These are phyloP conservation scores for Pyrenochaeta sp. DNA, from an alignment of 2,329 filamentous ascomycete species.

Conservation along the genomic window DNA sequence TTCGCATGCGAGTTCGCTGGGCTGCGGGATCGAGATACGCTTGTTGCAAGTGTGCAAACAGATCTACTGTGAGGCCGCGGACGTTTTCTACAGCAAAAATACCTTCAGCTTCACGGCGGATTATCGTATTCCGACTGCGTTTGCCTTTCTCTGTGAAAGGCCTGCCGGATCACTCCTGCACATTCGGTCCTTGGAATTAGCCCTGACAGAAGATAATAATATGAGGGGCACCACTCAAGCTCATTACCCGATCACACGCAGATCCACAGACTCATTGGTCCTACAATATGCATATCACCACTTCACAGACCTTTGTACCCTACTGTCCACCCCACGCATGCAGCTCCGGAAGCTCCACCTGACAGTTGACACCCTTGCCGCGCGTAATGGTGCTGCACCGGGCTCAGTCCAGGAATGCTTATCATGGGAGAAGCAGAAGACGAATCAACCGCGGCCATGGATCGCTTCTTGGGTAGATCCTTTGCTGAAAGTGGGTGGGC, in stretches of 20 bases:
- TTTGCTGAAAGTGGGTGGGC: constrained; percentile 19
- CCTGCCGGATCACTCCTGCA: constrained; percentile 18
- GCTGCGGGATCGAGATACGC: constrained; percentile 11
- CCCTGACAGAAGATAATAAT: constrained; percentile 28
- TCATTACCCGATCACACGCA: constrained; percentile 21
- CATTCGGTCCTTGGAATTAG: constrained; percentile 26
- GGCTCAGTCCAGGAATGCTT: constrained; percentile 17
- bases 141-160: constrained; percentile 33
- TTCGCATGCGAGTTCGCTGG: neutral
- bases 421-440: constrained; percentile 18
- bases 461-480: constrained; percentile 28
- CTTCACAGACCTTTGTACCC: constrained; percentile 30
- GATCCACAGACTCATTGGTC: constrained; percentile 25
- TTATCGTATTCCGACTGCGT: constrained; percentile 32
- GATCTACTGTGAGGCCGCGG: constrained; percentile 29
- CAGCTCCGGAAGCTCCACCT: constrained; percentile 24
- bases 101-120: constrained; percentile 30
- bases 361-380: constrained; percentile 21
- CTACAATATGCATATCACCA: constrained; percentile 31
- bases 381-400: constrained; percentile 11
- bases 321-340: constrained; percentile 28
- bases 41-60: constrained; percentile 30
- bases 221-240: constrained; percentile 20
- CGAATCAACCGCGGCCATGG: constrained; percentile 11
- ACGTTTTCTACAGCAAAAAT: constrained; percentile 34